phyloP scores from a whole-genome alignment of 441 rosid genomes.

The Populus trichocarpa region DNA sequence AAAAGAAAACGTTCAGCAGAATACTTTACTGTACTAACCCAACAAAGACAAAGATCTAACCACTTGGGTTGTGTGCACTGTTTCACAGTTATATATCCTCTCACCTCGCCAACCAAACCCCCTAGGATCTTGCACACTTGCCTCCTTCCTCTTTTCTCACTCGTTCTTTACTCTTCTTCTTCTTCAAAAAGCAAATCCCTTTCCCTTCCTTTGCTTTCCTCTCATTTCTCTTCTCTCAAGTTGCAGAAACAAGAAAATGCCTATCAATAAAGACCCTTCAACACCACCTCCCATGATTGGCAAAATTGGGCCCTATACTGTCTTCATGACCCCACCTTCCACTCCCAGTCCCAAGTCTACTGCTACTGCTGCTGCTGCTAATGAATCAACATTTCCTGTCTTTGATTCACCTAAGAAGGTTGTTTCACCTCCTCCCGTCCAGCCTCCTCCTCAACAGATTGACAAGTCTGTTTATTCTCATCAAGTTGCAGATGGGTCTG shows the following conservation, averaged over 20 bases:
- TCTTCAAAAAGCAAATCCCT: not conserved
- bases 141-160: not conserved
- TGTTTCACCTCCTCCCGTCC: slow-evolving; percentile 25
- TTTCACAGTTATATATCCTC: not conserved
- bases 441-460: slow-evolving; percentile 44
- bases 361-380: not conserved
- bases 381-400: slow-evolving; percentile 31
- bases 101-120: not conserved
- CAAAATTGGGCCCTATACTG: slow-evolving; percentile 97
- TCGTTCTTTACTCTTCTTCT: not conserved
- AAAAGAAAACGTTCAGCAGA: no score
- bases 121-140: not conserved
- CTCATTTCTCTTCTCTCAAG: slow-evolving; percentile 8
- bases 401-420: slow-evolving; percentile 43
- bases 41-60: slow-evolving; percentile 11
- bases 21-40: not conserved
- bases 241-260: slow-evolving; percentile 37
- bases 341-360: slow-evolving; percentile 41
- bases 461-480: slow-evolving; percentile 37
- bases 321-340: slow-evolving; percentile 89
- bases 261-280: slow-evolving; percentile 63
- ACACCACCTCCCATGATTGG: slow-evolving; percentile 91
- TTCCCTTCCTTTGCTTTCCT: not conserved
- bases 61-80: slow-evolving; percentile 7
- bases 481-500: slow-evolving; percentile 37